Base-by-base conservation (phyloP, 176 grass and related monocot species). In the Rhipidocladum racemiflorum region DNA sequence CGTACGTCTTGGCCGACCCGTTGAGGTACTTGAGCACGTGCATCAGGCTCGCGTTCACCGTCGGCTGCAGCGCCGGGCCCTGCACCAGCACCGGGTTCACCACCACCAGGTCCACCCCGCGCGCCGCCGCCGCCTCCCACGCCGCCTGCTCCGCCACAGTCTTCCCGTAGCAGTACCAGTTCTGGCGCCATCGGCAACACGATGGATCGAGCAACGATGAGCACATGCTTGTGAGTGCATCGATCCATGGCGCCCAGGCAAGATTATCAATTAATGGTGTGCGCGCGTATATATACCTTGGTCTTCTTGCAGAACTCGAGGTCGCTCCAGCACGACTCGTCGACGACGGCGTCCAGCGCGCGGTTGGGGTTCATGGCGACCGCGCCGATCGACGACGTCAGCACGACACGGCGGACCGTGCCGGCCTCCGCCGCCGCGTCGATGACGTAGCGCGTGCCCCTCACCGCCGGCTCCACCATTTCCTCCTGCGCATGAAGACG, bases 291-390 rank as follows among this genome's bases (percentile, higher is more conserved):
- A n/a, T 10, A 29, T 36, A 89, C 93, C 75, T 76, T 81, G 59
- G 92, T 97, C 4, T 64, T 53, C 74, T 87, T 81, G 88, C 94
- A 97, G 85, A 87, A 89, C 0, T 92, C 88, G 67, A 97, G 88
- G 81, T 97, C 91, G 87, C 94, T 97, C 92, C 94, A 97, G 87
- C 90, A 97, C 4, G 92, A 70, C 88, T 97, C 94, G 72, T 97
- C 92, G 15, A 97, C 90, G 66, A 87, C 87, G 53, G 75, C 85
- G 56, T 90, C 95, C 0, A 83, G 59, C 1, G 80, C 2, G 81
- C 89, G 92, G 40, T 46, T 56, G 10, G 95, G 90, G 78, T 97
- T 72, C 95, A 97, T 94, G 84, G 90, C 84, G 28, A 97, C 84
- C 0, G 88, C 84, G 12, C 95, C 92, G 79, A 97, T 92, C 3